These are phyloP conservation scores for Globisporangium heterothallicum DNA, from an alignment of 352 stramenopile species.

Conservation along the genomic window DNA sequence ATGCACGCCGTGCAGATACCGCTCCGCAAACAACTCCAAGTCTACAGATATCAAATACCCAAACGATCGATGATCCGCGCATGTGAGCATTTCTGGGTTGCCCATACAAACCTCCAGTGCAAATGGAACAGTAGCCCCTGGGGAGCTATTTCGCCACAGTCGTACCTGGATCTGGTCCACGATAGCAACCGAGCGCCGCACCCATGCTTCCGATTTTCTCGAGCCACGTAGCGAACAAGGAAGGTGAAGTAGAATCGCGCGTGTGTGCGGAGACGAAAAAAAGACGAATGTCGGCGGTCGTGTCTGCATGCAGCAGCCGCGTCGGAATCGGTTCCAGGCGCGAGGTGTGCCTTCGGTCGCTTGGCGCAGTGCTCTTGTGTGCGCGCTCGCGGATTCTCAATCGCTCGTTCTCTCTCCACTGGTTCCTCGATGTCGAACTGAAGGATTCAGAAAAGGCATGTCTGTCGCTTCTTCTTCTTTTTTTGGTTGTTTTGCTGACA, in stretches of 20 bases:
- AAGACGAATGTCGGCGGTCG: no score
- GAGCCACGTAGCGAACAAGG: no score
- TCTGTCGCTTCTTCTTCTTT: no score
- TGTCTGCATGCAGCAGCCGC: background rate
- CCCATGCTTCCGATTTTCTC: conserved; percentile 47
- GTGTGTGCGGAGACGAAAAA: background rate
- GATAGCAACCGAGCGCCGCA: conserved; percentile 52
- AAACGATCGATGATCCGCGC: no score
- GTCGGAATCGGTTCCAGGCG: no score
- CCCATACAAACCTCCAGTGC: background rate
- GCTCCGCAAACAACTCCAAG: background rate
- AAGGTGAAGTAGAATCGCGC: no score
- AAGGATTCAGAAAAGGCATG: conserved; percentile 9
- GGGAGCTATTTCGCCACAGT: background rate
- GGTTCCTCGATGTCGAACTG: background rate
- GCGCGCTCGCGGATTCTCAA: background rate
- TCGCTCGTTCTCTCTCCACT: background rate
- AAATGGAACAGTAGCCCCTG: background rate
- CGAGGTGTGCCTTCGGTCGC: background rate
- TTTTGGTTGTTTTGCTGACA: no score
- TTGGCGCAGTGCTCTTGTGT: background rate
- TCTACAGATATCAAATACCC: no score
- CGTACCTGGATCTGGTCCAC: conserved; percentile 17
- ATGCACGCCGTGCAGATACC: conserved; percentile 5
- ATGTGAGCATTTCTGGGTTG: background rate